These are phyloP conservation scores for Colletotrichum scovillei DNA, from an alignment of 2,329 filamentous ascomycete genomes.

Conservation along the genomic window DNA sequence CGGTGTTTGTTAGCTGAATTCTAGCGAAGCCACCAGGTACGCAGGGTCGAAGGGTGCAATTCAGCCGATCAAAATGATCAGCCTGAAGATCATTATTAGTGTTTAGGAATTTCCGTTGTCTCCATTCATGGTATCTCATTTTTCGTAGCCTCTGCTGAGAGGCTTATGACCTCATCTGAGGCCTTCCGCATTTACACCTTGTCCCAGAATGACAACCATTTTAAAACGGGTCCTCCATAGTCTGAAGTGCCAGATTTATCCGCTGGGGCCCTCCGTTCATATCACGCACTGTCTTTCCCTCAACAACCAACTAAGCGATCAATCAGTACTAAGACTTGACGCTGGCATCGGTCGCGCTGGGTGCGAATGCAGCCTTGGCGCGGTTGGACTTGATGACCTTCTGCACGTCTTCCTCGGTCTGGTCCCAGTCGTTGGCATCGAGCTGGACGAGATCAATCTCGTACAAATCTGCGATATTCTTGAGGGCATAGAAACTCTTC, in stretches of 20 bases:
- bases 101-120: constrained; percentile 28
- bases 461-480: constrained; percentile 84
- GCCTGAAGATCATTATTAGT: not conserved
- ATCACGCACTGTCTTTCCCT: not conserved
- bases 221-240: not conserved
- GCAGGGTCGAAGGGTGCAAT: too few relatives aligned
- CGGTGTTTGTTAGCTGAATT: not conserved
- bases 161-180: not conserved
- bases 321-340: constrained; percentile 24
- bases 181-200: constrained; percentile 16
- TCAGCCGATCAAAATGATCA: not conserved
- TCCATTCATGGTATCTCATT: constrained; percentile 35
- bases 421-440: constrained; percentile 89
- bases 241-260: not conserved
- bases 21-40: not conserved
- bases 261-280: not conserved
- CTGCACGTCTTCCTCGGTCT: constrained; percentile 85
- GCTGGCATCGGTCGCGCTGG: constrained; percentile 53
- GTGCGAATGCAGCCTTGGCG: constrained; percentile 65
- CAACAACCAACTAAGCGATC: not conserved
- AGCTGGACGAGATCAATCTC: constrained; percentile 84
- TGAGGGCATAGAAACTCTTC: constrained; percentile 82
- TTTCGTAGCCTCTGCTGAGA: constrained; percentile 24
- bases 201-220: constrained; percentile 16
- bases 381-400: constrained; percentile 80